Evolutionary conservation across 2,329 filamentous ascomycete species (phyloP).

Genomic region (Colletotrichum tropicicola): DNA sequence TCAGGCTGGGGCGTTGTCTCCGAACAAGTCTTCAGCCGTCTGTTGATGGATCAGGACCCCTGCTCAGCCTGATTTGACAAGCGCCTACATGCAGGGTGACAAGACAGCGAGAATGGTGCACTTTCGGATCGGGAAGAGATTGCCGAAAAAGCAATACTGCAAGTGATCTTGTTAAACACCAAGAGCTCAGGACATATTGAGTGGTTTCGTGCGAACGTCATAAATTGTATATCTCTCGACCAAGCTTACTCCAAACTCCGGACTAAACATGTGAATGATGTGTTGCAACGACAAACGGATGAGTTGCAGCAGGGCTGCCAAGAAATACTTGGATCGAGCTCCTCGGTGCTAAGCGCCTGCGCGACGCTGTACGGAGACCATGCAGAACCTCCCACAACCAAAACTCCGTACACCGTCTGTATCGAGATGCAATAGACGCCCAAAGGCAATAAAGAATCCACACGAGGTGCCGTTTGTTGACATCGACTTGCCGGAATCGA

Average conservation of each 20-base stretch:
- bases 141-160: too few species aligned
- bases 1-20: too few species aligned
- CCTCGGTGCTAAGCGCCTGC: neutral
- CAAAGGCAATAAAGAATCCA: neutral
- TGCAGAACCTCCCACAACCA: neutral
- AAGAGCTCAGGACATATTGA: neutral
- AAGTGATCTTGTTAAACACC: neutral
- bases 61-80: too few species aligned
- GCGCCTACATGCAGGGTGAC: too few species aligned
- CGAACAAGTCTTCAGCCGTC: too few species aligned
- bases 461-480: neutral
- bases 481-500: neutral
- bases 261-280: conserved; percentile 10
- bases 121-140: too few species aligned
- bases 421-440: conserved; percentile 20
- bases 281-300: neutral
- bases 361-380: neutral
- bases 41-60: too few species aligned
- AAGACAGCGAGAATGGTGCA: neutral
- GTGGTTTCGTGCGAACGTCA: neutral
- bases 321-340: too few species aligned
- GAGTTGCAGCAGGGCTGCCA: neutral
- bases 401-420: conserved; percentile 24
- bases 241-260: conserved; percentile 26
- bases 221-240: conserved; percentile 9